These are phyloP conservation scores for Mycena alexandri DNA, from an alignment of 768 basidiomycete species.

Conservation along the genomic window DNA sequence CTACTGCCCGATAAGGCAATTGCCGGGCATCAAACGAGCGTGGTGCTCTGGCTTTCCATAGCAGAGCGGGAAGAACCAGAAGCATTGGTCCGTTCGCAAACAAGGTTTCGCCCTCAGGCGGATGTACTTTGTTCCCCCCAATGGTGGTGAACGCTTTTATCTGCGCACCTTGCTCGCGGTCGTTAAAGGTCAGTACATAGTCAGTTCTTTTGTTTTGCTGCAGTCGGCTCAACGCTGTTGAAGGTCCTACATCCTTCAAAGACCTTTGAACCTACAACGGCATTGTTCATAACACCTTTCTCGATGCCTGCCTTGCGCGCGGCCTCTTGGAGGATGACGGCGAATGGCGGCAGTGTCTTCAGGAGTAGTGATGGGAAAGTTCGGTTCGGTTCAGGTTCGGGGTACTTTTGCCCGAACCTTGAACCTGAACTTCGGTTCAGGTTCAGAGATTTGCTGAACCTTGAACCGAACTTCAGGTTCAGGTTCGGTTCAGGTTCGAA, in stretches of 20 bases:
- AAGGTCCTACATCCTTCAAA: neutral
- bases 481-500: too few relatives aligned
- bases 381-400: too few relatives aligned
- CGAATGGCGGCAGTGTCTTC: neutral
- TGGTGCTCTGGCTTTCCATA: too few relatives aligned
- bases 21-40: too few relatives aligned
- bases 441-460: too few relatives aligned
- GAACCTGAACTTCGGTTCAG: too few relatives aligned
- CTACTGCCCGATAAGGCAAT: too few relatives aligned
- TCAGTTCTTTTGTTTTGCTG: too few relatives aligned
- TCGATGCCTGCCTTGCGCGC: neutral
- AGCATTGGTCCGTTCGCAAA: neutral
- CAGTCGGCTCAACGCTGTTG: neutral
- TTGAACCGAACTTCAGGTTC: too few relatives aligned
- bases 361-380: too few relatives aligned
- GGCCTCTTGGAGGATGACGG: neutral
- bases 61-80: neutral
- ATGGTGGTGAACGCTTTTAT: neutral
- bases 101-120: neutral
- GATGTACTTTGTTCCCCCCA: neutral
- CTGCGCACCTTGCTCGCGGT: neutral
- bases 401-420: too few relatives aligned
- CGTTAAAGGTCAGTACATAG: neutral
- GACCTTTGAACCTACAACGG: neutral
- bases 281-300: neutral